Percentiles rank a stretch among this genome's conserved stretches.
Evolutionary conservation across 2,329 filamentous ascomycete species (phyloP).

Genomic region (Pseudogymnoascus sp.): DNA sequence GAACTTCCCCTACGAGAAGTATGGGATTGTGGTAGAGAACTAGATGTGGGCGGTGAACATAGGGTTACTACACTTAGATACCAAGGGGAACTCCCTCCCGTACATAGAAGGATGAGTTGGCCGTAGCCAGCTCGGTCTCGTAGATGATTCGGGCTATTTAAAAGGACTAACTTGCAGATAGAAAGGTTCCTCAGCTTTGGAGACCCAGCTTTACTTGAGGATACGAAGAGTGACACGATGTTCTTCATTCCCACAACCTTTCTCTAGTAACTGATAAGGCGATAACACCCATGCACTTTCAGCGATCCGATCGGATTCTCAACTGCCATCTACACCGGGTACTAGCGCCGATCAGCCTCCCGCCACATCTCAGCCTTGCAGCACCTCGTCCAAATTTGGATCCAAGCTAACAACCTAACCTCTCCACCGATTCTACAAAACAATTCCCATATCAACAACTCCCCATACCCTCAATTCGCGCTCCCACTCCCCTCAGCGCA

Average conservation of each 20-base stretch:
- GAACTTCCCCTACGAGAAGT: slow-evolving; percentile 50
- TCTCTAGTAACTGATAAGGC: not conserved
- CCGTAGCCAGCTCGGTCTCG: not conserved
- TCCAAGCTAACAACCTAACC: not conserved
- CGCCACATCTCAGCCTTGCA: slow-evolving; percentile 7
- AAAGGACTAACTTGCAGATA: not conserved
- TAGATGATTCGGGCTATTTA: slow-evolving; percentile 1
- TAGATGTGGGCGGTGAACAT: not conserved
- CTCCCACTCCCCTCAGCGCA: not conserved
- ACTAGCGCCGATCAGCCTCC: not conserved
- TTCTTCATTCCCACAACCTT: not conserved
- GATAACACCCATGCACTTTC: slow-evolving; percentile 1
- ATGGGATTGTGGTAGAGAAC: slow-evolving; percentile 40
- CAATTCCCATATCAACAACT: not conserved
- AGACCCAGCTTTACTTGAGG: not conserved
- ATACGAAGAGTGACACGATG: not conserved
- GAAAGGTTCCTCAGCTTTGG: not conserved
- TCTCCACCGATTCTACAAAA: not conserved
- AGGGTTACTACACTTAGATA: not conserved
- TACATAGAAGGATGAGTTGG: not conserved
- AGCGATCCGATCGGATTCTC: not conserved
- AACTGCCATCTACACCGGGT: not conserved
- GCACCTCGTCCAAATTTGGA: not conserved
- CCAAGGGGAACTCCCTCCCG: not conserved
- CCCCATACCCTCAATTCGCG: not conserved